Percentiles rank a stretch among this genome's conserved stretches.
phyloP scores from a whole-genome alignment of 208 protist species.

The Leishmania major region DNA sequence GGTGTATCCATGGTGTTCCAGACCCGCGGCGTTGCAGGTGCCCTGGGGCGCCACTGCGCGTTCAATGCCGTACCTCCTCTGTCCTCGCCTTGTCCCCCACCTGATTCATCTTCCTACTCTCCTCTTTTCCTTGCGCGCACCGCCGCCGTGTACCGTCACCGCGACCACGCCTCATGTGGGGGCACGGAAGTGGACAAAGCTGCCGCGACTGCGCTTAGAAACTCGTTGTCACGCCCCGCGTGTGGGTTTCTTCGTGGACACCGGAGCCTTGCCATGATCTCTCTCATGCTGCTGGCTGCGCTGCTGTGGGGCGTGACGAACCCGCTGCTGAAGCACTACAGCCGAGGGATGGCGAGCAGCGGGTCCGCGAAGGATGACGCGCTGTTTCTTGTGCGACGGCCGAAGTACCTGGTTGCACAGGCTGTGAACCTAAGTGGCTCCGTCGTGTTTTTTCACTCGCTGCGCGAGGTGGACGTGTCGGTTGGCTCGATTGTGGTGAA shows the following conservation, averaged over 20 bases:
- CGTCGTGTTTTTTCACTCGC: constrained; percentile 75
- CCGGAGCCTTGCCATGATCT: constrained; percentile 38
- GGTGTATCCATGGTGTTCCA: background rate
- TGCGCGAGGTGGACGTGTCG: constrained; percentile 78
- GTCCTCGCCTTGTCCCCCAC: background rate
- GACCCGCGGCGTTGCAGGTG: background rate
- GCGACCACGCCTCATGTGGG: background rate
- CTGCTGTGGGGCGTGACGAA: constrained; percentile 88
- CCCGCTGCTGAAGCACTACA: constrained; percentile 83
- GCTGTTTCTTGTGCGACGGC: constrained; percentile 55
- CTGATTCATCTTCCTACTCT: background rate
- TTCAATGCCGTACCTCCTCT: background rate
- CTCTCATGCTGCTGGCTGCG: constrained; percentile 69
- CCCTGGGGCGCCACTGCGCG: background rate
- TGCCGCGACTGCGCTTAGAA: background rate
- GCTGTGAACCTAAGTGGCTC: constrained; percentile 71
- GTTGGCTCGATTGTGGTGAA: constrained; percentile 86
- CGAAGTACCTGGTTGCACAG: constrained; percentile 78
- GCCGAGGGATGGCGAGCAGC: constrained; percentile 56
- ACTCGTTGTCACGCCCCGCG: background rate
- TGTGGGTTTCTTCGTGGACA: background rate
- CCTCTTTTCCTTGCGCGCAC: background rate
- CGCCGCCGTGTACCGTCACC: background rate
- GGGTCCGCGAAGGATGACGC: constrained; percentile 67
- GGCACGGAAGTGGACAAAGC: background rate